Conservation (phyloP, 73 alveolate species). For the Diophrys sp. region DNA sequence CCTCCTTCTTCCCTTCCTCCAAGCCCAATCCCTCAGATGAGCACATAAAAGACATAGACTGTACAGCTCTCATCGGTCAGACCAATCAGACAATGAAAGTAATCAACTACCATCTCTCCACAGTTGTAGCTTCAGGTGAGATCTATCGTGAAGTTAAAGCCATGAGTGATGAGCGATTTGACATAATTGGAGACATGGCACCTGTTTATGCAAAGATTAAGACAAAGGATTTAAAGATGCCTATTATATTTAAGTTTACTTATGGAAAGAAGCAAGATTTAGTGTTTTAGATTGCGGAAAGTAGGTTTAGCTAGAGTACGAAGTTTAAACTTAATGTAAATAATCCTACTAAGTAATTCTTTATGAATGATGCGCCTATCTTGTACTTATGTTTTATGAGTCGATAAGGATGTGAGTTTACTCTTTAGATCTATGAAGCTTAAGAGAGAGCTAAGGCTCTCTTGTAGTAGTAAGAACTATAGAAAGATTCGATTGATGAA, state of each 20-base stretch:
- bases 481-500: not conserved
- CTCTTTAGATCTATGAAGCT: not conserved
- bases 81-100: slow-evolving; percentile 1
- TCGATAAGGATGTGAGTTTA: not conserved
- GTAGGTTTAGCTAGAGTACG: not conserved
- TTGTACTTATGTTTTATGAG: not conserved
- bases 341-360: not conserved
- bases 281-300: not conserved
- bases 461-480: not conserved
- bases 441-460: not conserved
- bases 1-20: too few relatives aligned
- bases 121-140: slow-evolving; percentile 8
- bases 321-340: not conserved
- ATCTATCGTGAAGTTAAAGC: not conserved
- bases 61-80: not conserved
- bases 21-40: too few relatives aligned
- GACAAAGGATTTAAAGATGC: not conserved
- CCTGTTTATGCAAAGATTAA: not conserved
- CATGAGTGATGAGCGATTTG: not conserved
- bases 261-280: not conserved
- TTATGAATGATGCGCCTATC: not conserved
- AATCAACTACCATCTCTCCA: not conserved
- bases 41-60: not conserved
- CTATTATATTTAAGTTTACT: not conserved
- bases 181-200: not conserved